phyloP scores from a whole-genome alignment of 805 yeast genomes.

The Kuraishia piskuri region DNA sequence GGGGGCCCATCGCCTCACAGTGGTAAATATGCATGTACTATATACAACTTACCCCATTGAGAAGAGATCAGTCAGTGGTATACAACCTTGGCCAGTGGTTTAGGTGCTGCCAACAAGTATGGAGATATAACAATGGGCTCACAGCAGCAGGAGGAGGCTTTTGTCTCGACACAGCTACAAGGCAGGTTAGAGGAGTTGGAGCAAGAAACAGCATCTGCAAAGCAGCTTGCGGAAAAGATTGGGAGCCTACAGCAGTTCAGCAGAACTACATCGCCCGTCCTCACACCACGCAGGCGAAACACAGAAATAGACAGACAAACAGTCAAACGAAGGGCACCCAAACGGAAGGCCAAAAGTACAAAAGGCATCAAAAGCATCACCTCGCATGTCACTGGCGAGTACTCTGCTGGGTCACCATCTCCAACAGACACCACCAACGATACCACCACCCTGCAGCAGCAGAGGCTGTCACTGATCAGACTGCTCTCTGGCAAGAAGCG shows the following conservation, averaged over 20 bases:
- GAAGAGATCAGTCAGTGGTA: no score
- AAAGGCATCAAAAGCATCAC: constrained; percentile 15
- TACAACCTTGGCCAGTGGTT: background rate
- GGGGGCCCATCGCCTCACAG: background rate
- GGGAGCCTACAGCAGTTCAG: background rate
- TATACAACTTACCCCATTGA: background rate
- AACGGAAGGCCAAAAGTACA: constrained; percentile 17
- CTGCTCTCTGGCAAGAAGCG: constrained; percentile 3
- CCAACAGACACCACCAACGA: background rate
- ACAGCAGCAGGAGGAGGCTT: background rate
- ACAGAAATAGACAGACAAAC: background rate
- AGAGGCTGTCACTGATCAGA: background rate
- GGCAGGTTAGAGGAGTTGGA: constrained; percentile 1
- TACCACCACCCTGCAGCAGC: background rate
- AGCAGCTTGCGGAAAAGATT: background rate
- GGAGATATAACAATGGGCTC: no score
- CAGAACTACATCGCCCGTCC: background rate
- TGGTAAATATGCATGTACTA: background rate
- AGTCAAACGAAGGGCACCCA: background rate
- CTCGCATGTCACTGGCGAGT: background rate
- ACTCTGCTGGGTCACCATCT: background rate
- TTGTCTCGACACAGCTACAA: constrained; percentile 1
- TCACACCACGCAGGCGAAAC: background rate
- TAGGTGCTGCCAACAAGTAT: no score
- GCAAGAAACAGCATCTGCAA: background rate